Evolutionary conservation across 2,329 filamentous ascomycete species (phyloP).

Genomic region (Epichloe gansuensis): DNA sequence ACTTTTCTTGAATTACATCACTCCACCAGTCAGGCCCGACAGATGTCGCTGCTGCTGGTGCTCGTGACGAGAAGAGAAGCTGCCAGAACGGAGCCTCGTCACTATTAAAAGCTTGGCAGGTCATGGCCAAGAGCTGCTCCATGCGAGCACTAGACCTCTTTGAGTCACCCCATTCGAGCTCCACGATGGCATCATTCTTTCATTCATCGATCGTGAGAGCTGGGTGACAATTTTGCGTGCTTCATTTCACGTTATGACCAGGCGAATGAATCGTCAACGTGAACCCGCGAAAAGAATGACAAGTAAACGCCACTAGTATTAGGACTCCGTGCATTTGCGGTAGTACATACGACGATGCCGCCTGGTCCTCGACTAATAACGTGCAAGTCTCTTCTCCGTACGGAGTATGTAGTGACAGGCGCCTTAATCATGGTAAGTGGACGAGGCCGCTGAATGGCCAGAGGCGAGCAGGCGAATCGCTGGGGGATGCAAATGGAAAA

Average conservation of each 20-base stretch:
- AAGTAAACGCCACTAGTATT: too few relatives aligned
- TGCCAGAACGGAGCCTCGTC: not conserved
- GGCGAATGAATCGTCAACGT: not conserved
- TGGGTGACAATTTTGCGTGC: constrained; percentile 1
- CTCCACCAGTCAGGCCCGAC: not conserved
- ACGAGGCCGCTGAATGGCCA: not conserved
- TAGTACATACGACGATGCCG: not conserved
- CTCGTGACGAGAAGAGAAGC: not conserved
- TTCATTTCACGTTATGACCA: not conserved
- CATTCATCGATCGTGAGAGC: not conserved
- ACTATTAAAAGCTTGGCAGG: not conserved
- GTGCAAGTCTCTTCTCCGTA: too few relatives aligned
- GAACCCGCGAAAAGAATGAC: not conserved
- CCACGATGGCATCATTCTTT: constrained; percentile 6
- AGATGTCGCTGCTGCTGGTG: not conserved
- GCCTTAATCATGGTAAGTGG: not conserved
- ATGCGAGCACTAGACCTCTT: not conserved
- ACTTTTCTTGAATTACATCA: not conserved
- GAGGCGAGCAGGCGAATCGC: not conserved
- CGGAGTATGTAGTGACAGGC: too few relatives aligned
- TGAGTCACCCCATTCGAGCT: constrained; percentile 6
- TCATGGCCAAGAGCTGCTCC: not conserved
- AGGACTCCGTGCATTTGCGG: not conserved
- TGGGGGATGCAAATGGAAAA: not conserved
- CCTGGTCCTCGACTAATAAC: not conserved